phyloP scores from a whole-genome alignment of 2,329 filamentous ascomycete species.

The Phialophora verrucosa region DNA sequence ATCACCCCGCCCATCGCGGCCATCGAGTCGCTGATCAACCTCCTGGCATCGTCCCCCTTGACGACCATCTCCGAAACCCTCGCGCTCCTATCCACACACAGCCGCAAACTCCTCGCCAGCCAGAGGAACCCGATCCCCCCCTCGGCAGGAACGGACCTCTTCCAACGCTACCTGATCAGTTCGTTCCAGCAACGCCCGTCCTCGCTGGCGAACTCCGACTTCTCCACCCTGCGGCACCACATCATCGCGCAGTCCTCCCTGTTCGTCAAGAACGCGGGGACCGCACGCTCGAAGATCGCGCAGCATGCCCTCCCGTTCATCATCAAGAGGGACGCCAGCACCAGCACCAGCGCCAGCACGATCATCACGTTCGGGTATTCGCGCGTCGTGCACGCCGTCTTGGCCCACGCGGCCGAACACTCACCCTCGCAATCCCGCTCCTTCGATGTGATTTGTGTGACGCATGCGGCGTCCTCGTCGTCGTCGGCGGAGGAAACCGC shows the following conservation, averaged over 20 bases:
- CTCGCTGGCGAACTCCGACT: conserved; percentile 63
- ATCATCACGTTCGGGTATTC: conserved; percentile 92
- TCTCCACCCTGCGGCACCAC: conserved; percentile 82
- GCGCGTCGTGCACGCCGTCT: conserved; percentile 77
- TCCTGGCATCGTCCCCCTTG: conserved; percentile 77
- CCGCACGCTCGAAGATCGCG: conserved; percentile 84
- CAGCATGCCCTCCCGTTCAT: conserved; percentile 79
- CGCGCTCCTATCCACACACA: conserved; percentile 78
- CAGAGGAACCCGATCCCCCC: conserved; percentile 90
- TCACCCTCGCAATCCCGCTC: conserved; percentile 68
- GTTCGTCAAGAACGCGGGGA: conserved; percentile 77
- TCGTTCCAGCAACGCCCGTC: conserved; percentile 63
- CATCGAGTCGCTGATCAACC: conserved; percentile 86
- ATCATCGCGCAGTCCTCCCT: conserved; percentile 83
- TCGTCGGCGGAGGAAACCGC: conserved; percentile 7
- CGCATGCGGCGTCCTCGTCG: conserved; percentile 45
- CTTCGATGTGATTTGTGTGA: conserved; percentile 83
- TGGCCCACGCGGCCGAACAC: conserved; percentile 59
- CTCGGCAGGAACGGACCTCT: conserved; percentile 91
- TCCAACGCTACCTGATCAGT: conserved; percentile 89
- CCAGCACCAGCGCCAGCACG: conserved; percentile 54
- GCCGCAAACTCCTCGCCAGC: conserved; percentile 74
- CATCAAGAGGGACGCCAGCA: conserved; percentile 34
- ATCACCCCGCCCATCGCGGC: conserved; percentile 95
- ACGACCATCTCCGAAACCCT: conserved; percentile 94